Evolutionary conservation across 768 basidiomycete species (phyloP).

Genomic region (Leccinum subtestaceum): DNA sequence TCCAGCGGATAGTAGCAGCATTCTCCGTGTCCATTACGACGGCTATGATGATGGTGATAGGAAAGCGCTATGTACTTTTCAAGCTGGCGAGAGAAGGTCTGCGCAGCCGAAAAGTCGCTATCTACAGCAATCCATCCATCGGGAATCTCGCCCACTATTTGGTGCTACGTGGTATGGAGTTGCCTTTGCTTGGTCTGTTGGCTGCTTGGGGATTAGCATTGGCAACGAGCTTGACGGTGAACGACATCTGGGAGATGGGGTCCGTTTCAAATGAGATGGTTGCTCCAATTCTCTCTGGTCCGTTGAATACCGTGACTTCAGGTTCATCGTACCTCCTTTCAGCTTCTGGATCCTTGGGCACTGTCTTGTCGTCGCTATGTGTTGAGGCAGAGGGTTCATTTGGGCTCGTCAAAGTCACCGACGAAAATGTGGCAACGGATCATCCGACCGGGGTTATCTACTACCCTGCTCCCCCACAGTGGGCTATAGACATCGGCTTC

Average conservation of each 20-base stretch:
- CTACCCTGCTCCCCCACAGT: slow-evolving; percentile 12
- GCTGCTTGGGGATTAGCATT: slow-evolving; percentile 15
- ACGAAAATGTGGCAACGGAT: not conserved
- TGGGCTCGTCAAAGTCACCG: slow-evolving; percentile 12
- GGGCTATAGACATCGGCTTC: not conserved
- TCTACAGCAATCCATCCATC: slow-evolving; percentile 14
- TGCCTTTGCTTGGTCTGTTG: slow-evolving; percentile 10
- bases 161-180: slow-evolving; percentile 4
- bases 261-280: not conserved
- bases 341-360: slow-evolving; percentile 2
- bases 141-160: slow-evolving; percentile 8
- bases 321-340: not conserved
- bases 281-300: not conserved
- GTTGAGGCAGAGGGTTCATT: not conserved
- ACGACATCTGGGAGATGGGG: slow-evolving; percentile 4
- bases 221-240: slow-evolving; percentile 11
- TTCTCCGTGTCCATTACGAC: slow-evolving; percentile 14
- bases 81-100: slow-evolving; percentile 11
- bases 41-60: slow-evolving; percentile 12
- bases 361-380: slow-evolving; percentile 6
- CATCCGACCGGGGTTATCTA: not conserved
- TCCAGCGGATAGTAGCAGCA: slow-evolving; percentile 11
- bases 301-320: not conserved
- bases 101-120: slow-evolving; percentile 8
- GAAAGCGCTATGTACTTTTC: slow-evolving; percentile 19